Percentiles rank a stretch among this genome's conserved stretches.
Conservation (phyloP, 306 rosid genomes). For the Castanea sativa region DNA sequence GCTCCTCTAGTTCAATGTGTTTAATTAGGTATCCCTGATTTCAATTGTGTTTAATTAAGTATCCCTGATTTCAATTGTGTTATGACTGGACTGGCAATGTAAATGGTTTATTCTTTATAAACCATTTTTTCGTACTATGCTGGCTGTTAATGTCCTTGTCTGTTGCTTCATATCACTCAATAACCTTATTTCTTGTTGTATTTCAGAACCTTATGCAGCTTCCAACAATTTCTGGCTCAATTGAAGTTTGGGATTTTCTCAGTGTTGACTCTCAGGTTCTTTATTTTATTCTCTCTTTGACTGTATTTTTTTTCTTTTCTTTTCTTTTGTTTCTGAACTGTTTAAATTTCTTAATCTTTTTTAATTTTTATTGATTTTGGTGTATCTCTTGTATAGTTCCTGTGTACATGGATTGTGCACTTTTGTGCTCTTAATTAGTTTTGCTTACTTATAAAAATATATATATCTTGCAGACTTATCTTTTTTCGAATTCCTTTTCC, state of each 20-base stretch:
- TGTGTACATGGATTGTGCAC: too few relatives aligned
- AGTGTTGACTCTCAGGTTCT: conserved; percentile 98
- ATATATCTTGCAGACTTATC: conserved; percentile 70
- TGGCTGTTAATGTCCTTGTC: conserved; percentile 13
- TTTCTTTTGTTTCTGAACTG: background rate
- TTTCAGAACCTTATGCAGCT: conserved; percentile 89
- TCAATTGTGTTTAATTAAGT: conserved; percentile 6
- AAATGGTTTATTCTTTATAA: conserved; percentile 12
- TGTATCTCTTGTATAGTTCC: background rate
- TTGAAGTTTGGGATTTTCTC: conserved; percentile 99
- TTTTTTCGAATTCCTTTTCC: conserved; percentile 87
- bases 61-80: conserved; percentile 7
- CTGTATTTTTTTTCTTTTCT: background rate
- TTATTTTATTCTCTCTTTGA: conserved; percentile 21
- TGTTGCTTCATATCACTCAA: conserved; percentile 19
- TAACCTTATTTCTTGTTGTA: conserved; percentile 24
- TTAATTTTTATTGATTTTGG: background rate
- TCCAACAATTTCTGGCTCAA: conserved; percentile 91
- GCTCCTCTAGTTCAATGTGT: background rate
- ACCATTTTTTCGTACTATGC: conserved; percentile 12
- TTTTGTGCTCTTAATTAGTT: too few relatives aligned
- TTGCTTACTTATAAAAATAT: background rate
- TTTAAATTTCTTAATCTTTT: background rate
- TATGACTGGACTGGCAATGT: conserved; percentile 7
- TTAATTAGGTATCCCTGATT: conserved; percentile 9